phyloP scores from a whole-genome alignment of 1,284 basidiomycete genomes.

The Pascua sp. region DNA sequence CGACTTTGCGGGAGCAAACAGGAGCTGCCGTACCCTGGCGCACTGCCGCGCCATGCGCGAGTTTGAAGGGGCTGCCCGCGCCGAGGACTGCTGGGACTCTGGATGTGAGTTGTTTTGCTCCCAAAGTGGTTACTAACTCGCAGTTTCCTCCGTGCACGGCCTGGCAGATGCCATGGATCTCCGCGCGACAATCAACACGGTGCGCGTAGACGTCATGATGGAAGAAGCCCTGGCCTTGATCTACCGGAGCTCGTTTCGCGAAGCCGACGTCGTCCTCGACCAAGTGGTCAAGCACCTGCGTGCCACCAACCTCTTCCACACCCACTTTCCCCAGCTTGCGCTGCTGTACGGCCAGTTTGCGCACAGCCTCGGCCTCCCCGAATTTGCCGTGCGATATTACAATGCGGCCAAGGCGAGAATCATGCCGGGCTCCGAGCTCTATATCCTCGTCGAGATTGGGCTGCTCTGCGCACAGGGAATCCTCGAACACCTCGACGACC shows the following conservation, averaged over 20 bases:
- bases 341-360: conserved; percentile 37
- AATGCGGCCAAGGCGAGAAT: conserved; percentile 23
- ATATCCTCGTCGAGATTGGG: conserved; percentile 31
- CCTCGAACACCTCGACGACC: conserved; percentile 16
- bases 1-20: conserved; percentile 16
- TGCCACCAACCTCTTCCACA: conserved; percentile 19
- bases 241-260: conserved; percentile 26
- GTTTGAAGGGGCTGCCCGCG: conserved; percentile 13
- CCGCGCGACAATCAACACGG: conserved; percentile 20
- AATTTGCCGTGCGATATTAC: conserved; percentile 31
- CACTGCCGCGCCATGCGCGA: conserved; percentile 25
- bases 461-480: conserved; percentile 20
- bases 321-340: conserved; percentile 30
- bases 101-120: conserved; percentile 28
- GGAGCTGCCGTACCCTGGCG: conserved; percentile 24
- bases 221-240: conserved; percentile 35
- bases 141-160: conserved; percentile 30
- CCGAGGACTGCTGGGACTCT: conserved; percentile 42
- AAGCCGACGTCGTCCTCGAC: conserved; percentile 25
- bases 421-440: conserved; percentile 35
- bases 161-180: conserved; percentile 17
- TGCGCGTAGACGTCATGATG: conserved; percentile 36
- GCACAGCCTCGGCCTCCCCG: conserved; percentile 28
- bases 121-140: neutral
- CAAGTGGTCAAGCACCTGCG: conserved; percentile 14